Base-by-base conservation (phyloP, 176 grass and related monocot genomes). In the Oryza brachyantha region DNA sequence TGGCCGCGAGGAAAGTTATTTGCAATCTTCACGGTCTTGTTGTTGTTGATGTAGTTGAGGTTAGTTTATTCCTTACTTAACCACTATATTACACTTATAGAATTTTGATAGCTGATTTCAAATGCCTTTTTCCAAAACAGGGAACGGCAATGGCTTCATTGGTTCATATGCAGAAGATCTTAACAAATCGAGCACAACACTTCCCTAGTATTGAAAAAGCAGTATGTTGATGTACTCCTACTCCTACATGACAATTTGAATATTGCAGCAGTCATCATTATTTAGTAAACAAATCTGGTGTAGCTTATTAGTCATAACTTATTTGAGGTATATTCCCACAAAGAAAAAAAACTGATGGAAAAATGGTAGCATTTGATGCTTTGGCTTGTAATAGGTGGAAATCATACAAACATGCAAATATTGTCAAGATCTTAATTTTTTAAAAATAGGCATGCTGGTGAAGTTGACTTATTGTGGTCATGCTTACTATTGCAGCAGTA, bases 21-120 rank as follows among this genome's bases (percentile, higher is more conserved):
- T 72, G 10, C 59, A 95, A 86, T 85, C 76, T 99, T 84, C 81
- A 87, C 50, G 96, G 96, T 48, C 92, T 99, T 84, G 41, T 99
- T 52, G 92, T 99, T n/a, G 34, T 99, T 52, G 96, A 99, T 81
- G 92, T 99, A 68, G 96, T 99, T 81, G 96, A 99, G 96, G 96
- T 99, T 68, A 75, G 86, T 63, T 68, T 61, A 2, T 76, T 79
- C 37, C 64, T 57, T 77, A 60, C n/a, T 25, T 72, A 29, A 19
- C 21, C 29, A 16, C 35, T 34, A 48, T 0, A 31, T 85, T 77
- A 58, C 70, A 14, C 58, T n/a, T 25, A 29, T 61, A 40, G 6
- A 28, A 29, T 58, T 31, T 79, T 76, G 19, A 41, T 76, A 80
- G 28, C 66, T 86, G 40, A 82, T 79, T 65, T 13, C 62, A 29